A percentile compares a stretch with the other conserved stretches of the same genome.
Evolutionary conservation across 768 basidiomycete genomes (phyloP).

Genomic region (Podaxis sp.): DNA sequence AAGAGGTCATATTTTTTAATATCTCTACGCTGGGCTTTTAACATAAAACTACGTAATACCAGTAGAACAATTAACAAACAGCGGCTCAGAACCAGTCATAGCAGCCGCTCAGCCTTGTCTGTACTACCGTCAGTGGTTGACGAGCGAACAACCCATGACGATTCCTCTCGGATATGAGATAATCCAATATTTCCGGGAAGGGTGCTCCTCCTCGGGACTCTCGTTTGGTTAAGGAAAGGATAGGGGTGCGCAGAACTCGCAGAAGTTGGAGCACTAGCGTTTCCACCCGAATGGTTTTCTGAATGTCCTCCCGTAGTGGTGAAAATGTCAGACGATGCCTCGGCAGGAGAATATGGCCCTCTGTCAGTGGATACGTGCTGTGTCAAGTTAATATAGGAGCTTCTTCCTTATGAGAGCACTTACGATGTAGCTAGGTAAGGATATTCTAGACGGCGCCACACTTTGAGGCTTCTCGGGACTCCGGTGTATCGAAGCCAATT

Average conservation of each 20-base stretch:
- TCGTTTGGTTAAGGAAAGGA: not conserved
- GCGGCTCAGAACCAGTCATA: not conserved
- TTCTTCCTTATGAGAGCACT: not conserved
- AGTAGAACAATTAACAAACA: too few species aligned
- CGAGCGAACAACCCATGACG: not conserved
- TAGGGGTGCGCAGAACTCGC: not conserved
- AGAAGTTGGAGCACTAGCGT: not conserved
- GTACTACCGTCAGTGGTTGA: not conserved
- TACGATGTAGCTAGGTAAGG: slow-evolving; percentile 1
- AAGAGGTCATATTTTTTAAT: too few species aligned
- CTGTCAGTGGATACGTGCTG: slow-evolving; percentile 1
- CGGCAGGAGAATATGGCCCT: slow-evolving; percentile 14
- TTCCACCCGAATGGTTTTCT: not conserved
- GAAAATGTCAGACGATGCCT: slow-evolving; percentile 14
- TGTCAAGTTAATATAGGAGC: not conserved
- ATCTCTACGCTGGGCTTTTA: too few species aligned
- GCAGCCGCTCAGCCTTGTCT: not conserved
- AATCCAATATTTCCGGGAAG: not conserved
- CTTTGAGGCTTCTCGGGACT: not conserved
- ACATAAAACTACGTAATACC: too few species aligned
- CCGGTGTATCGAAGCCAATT: not conserved
- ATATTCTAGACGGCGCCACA: not conserved
- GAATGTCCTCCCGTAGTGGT: slow-evolving; percentile 1
- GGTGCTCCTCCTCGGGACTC: not conserved
- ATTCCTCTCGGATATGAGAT: not conserved